A percentile compares a stretch with the other conserved stretches of the same genome.
phyloP scores from a whole-genome alignment of 495 filamentous ascomycete genomes.

The Trichoderma orchidacearum region DNA sequence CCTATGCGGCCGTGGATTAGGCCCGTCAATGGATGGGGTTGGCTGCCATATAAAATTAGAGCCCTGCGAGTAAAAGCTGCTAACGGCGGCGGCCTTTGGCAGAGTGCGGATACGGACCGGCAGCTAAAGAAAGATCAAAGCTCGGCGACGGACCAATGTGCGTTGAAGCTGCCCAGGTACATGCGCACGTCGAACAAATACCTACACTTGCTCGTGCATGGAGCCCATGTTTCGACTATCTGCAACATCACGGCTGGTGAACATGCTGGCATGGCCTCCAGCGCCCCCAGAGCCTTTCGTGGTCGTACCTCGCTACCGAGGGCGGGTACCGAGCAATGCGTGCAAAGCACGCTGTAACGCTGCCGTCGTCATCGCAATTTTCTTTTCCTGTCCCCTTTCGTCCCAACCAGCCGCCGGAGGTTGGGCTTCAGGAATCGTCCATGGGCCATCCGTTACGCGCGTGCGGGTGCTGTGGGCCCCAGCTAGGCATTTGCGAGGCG shows the following conservation, averaged over 20 bases:
- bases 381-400: not conserved
- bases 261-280: not conserved
- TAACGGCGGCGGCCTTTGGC: not conserved
- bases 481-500: not conserved
- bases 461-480: not conserved
- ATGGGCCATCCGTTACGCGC: not conserved
- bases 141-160: not conserved
- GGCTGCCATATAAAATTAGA: constrained; percentile 1
- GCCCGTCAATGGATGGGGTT: not conserved
- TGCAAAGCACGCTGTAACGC: not conserved
- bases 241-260: not conserved
- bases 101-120: not conserved
- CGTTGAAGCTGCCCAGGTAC: not conserved
- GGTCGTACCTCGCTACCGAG: not conserved
- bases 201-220: not conserved
- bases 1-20: not conserved
- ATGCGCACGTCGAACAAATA: not conserved
- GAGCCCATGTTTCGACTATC: not conserved
- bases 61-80: not conserved
- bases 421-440: no score
- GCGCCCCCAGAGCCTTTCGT: no score
- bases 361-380: not conserved
- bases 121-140: not conserved
- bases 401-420: not conserved
- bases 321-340: not conserved